phyloP scores from a whole-genome alignment of 495 filamentous ascomycete genomes.

The Penicillium argentinense region DNA sequence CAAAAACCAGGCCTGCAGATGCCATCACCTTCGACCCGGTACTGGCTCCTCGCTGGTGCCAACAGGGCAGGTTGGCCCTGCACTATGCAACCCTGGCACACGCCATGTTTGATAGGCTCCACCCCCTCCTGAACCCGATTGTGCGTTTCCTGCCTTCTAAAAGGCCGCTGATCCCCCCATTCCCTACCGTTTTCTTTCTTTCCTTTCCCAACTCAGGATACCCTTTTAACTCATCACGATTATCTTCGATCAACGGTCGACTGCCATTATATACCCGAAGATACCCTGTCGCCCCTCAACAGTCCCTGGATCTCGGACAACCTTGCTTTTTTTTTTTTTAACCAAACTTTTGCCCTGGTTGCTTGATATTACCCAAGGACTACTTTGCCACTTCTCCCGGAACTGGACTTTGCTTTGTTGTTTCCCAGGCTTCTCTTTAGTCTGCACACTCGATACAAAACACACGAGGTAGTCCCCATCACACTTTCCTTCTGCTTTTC shows the following conservation, averaged over 20 bases:
- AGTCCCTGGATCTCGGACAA: conserved; percentile 37
- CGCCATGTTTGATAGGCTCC: conserved; percentile 29
- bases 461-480: conserved; percentile 49
- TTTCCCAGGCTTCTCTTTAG: conserved; percentile 35
- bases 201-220: conserved; percentile 25
- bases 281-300: conserved; percentile 4
- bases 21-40: conserved; percentile 33
- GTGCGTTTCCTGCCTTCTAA: conserved; percentile 14
- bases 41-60: conserved; percentile 24
- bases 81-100: conserved; percentile 33
- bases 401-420: conserved; percentile 42
- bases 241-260: conserved; percentile 1
- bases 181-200: conserved; percentile 17
- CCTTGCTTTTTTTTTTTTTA: conserved; percentile 8
- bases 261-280: conserved; percentile 11
- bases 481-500: conserved; percentile 31
- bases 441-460: conserved; percentile 32
- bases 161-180: conserved; percentile 30
- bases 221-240: conserved; percentile 13
- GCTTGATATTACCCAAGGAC: conserved; percentile 25
- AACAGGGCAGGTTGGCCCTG: conserved; percentile 30
- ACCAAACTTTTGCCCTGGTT: conserved; percentile 22
- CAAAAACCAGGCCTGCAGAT: conserved; percentile 14
- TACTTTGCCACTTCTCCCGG: conserved; percentile 27
- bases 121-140: conserved; percentile 17